Base-by-base conservation (phyloP, 2,329 filamentous ascomycete species). In the Rhynchosporium agropyri region DNA sequence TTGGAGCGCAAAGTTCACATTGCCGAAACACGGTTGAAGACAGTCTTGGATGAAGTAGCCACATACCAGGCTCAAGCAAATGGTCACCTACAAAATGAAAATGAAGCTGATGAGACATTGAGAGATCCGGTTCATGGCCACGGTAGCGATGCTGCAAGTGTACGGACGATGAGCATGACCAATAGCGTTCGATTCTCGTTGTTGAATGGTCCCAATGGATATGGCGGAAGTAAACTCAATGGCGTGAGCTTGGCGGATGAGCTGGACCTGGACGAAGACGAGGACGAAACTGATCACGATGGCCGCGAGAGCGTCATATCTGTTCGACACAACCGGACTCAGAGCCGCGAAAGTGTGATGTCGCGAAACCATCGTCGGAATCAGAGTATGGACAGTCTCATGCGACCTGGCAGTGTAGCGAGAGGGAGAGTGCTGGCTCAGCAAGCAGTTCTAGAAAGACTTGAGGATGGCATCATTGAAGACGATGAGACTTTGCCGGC, bases 161-260 rank as follows among this genome's bases (percentile, higher is more conserved):
- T 93, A 28, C 83, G 84, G 50, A 91, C 89, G 0, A 89, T 88
- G 80, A 91, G 90, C 74, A 82, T 89, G 79, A 81, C 89, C 75
- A 82, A 88, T 82, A 81, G 88, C 74, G 83, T 91, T 65, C 86
- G 91, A 36, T 91, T 89, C 73, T 96, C 92, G 2, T 78, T 89
- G 29, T 79, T 90, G 65, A 87, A 82, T 66, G 81, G 83, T n/a
- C 76, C 78, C 7, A 81, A 81, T 65, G 77, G 78, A 9, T 78
- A 81, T 63, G 83, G 81, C 3, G 75, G 79, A 9, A 77, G 79
- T 26, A 89, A 88, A 72, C 72, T 79, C 3, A 87, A 86, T 69
- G 90, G 89, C 1, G 77, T 92, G 63, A 96, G 89, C 66, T 81
- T 99, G 46, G 95, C 95, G 0, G 93, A 98, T 70, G 95, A 99